Base-by-base conservation (phyloP, 139 green algal genomes). In the Dunaliella primolecta region DNA sequence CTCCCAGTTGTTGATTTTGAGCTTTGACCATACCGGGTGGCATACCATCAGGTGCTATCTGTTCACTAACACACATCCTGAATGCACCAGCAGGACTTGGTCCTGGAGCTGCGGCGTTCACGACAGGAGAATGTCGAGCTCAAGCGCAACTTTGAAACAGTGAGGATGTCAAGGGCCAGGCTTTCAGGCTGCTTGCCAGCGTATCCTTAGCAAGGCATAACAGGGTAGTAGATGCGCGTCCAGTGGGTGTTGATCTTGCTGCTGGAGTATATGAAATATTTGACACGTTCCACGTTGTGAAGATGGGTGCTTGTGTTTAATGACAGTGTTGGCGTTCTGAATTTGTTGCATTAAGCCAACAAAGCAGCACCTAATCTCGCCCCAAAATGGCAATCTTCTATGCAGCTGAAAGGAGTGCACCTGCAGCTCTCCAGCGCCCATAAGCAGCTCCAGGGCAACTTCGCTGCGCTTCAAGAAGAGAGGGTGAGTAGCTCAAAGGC, bases 141-240 rank as follows among this genome's bases (percentile, higher is more conserved):
- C 0, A 88, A 86, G n/a, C 86, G 85, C 1, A 94, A 94, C 85
- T 94, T 94, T 84, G 91, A 94, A 25, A 90, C 89, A 36, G 91
- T 94, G 75, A 79, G 89, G 36, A 55, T n/a, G n/a, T n/a, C n/a
- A n/a, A n/a, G n/a, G n/a, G n/a, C n/a, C n/a, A n/a, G n/a, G n/a
- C n/a, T n/a, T n/a, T n/a, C n/a, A n/a, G n/a, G n/a, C n/a, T n/a
- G n/a, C n/a, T n/a, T n/a, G n/a, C n/a, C n/a, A n/a, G n/a, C n/a
- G n/a, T n/a, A n/a, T n/a, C n/a, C n/a, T n/a, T n/a, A n/a, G n/a
- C n/a, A n/a, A n/a, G n/a, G n/a, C n/a, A n/a, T n/a, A n/a, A n/a
- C n/a, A n/a, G n/a, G n/a, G n/a, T n/a, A n/a, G n/a, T n/a, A n/a
- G n/a, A n/a, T n/a, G n/a, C n/a, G n/a, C n/a, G n/a, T n/a, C n/a